phyloP scores from a whole-genome alignment of 768 basidiomycete genomes.

The Filobasidium wieringae region DNA sequence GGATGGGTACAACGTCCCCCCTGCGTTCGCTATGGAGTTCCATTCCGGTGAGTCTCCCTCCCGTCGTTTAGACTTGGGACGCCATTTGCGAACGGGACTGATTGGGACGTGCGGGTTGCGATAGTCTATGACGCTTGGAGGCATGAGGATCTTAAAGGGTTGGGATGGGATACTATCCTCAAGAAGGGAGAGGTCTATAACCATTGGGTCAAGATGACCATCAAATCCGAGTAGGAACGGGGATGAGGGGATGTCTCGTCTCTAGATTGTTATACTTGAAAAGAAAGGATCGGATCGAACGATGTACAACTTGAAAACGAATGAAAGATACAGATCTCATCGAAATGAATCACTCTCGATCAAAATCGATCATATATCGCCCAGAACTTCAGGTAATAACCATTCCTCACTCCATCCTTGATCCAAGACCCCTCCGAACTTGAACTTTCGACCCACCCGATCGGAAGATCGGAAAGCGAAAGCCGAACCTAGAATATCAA shows the following conservation, averaged over 20 bases:
- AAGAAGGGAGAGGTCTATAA: conserved; percentile 16
- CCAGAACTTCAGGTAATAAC: conserved; percentile 15
- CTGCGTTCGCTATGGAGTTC: conserved; percentile 13
- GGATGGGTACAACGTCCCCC: conserved; percentile 8
- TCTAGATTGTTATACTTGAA: too few relatives aligned
- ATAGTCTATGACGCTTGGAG: conserved; percentile 17
- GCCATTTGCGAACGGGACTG: not conserved
- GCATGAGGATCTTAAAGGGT: conserved; percentile 11
- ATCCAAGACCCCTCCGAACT: conserved; percentile 20
- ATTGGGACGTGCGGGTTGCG: not conserved
- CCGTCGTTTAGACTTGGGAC: not conserved
- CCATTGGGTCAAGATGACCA: conserved; percentile 18
- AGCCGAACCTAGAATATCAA: conserved; percentile 26
- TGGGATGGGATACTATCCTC: conserved; percentile 16
- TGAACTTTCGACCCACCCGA: conserved; percentile 34
- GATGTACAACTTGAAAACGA: too few relatives aligned
- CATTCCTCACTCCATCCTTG: conserved; percentile 34
- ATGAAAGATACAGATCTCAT: too few relatives aligned
- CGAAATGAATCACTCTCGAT: too few relatives aligned
- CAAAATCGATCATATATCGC: not conserved
- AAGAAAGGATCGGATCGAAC: too few relatives aligned
- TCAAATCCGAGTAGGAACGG: conserved; percentile 2
- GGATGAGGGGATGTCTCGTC: too few relatives aligned
- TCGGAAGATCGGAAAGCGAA: conserved; percentile 28
- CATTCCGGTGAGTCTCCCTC: conserved; percentile 4